Evolutionary conservation across 768 basidiomycete species (phyloP), one percentile per base, ranked within the genome.

Genomic region (Gymnopilus junonius): DNA sequence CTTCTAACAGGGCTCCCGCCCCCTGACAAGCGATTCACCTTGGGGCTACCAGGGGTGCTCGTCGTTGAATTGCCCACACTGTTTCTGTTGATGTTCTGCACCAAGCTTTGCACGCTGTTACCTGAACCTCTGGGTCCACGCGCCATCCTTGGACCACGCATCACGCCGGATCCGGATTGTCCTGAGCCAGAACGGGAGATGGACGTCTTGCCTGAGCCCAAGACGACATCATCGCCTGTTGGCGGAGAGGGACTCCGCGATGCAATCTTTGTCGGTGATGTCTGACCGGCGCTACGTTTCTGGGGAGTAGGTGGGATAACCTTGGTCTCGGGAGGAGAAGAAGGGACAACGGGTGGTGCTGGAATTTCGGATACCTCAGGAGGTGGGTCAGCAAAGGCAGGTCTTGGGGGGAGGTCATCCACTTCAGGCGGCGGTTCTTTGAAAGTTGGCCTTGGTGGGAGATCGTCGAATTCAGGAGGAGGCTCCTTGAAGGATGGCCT

Each of bases 381-480:
- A 48, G 84, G 84, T 4, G 87, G 89, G 58, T 88, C 87, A 68
- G 79, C 87, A 73, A 90, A 91, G 0, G 71, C 67, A 25, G 76
- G 78, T 37, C 72, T 71, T n/a, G 75, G 75, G 23, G 75, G 75
- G 23, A 81, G 70, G 40, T 85, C 81, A 55, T 86, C 85, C 25
- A 74, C 65, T 74, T 89, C 89, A 3, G 86, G 85, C 25, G 86
- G 84, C 8, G 88, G 89, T 58, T 87, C 87, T 69, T 80, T 89
- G 74, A 89, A 91, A 2, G 72, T 61, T 5, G 88, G 88, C 21
- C 77, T 71, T 20, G 72, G 68, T 27, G 79, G 75, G 34, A 75
- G 65, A 57, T 76, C 72, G 21, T 77, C 74, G 27, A 77, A 68
- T 70, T 88, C 88, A 0, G 86, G 85, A 35, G 87, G 85, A 2